These are phyloP conservation scores for Ogataea sp. DNA, from an alignment of 805 yeast genomes.

Conservation along the genomic window DNA sequence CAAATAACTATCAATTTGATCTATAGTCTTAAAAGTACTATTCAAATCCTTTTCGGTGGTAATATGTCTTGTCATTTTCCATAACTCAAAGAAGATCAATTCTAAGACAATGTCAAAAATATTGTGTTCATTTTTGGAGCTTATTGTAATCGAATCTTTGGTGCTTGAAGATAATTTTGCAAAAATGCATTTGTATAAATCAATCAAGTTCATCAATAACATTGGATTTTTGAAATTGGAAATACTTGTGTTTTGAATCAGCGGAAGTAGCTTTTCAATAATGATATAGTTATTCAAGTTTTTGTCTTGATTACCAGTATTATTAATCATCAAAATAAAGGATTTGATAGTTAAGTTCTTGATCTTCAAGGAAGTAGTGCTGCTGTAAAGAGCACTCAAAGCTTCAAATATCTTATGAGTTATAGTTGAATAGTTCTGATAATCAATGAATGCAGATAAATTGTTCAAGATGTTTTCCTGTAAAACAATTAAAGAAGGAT, in stretches of 20 bases:
- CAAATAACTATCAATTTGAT: slow-evolving; percentile 13
- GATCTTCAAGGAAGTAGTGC: slow-evolving; percentile 76
- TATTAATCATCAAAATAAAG: slow-evolving; percentile 43
- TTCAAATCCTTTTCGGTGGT: slow-evolving; percentile 15
- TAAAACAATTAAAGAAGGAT: slow-evolving; percentile 15
- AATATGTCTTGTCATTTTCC: slow-evolving; percentile 23
- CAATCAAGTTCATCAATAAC: slow-evolving; percentile 20
- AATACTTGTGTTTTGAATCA: slow-evolving; percentile 36
- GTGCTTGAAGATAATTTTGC: slow-evolving; percentile 14
- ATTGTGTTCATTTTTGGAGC: slow-evolving; percentile 16
- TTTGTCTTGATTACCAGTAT: slow-evolving; percentile 31
- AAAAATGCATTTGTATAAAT: slow-evolving; percentile 22
- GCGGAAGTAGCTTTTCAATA: slow-evolving; percentile 73
- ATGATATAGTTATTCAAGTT: slow-evolving; percentile 65
- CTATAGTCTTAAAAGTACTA: slow-evolving; percentile 8
- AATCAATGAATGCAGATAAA: slow-evolving; percentile 22
- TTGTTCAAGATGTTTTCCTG: slow-evolving; percentile 26
- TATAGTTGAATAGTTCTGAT: slow-evolving; percentile 40
- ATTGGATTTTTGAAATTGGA: slow-evolving; percentile 23
- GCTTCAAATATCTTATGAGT: slow-evolving; percentile 73
- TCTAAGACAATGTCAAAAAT: slow-evolving; percentile 21
- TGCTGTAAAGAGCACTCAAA: slow-evolving; percentile 64
- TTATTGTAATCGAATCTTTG: slow-evolving; percentile 11
- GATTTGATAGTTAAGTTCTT: slow-evolving; percentile 61
- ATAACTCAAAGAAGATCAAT: slow-evolving; percentile 24